A percentile compares a stretch with the other conserved stretches of the same genome.
These are phyloP conservation scores for Gracilaria gracilis DNA, from an alignment of 23 red algal genomes.

Conservation along the genomic window DNA sequence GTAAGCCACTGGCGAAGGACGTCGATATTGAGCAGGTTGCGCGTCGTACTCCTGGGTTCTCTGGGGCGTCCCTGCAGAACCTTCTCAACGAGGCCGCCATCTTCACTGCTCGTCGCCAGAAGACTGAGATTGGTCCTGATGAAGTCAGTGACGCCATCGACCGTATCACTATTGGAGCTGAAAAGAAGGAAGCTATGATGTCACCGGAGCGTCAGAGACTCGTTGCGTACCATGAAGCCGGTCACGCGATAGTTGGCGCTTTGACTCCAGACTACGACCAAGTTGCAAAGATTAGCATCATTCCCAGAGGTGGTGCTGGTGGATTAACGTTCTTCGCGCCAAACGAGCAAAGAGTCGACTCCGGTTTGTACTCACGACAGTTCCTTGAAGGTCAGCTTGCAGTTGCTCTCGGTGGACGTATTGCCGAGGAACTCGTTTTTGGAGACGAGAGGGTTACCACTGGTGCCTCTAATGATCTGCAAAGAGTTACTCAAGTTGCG, in stretches of 20 bases:
- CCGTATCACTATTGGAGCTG: conserved; percentile 92
- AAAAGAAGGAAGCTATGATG: conserved; percentile 96
- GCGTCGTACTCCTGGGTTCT: conserved; percentile 95
- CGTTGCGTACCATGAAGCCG: conserved; percentile 99
- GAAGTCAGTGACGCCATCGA: conserved; percentile 96
- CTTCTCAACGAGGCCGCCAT: conserved; percentile 98
- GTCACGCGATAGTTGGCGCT: conserved; percentile 96
- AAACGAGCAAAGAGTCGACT: conserved; percentile 90
- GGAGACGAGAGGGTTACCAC: conserved; percentile 92
- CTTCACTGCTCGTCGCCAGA: conserved; percentile 91
- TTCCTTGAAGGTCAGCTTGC: conserved; percentile 95
- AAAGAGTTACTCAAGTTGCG: conserved; percentile 92
- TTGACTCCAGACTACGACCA: conserved; percentile 97
- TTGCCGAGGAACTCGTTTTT: conserved; percentile 97
- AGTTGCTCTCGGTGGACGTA: conserved; percentile 96
- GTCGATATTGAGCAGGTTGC: conserved; percentile 96
- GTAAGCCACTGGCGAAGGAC: conserved; percentile 93
- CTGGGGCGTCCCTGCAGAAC: conserved; percentile 93
- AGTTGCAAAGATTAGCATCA: conserved; percentile 96
- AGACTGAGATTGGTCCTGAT: conserved; percentile 90
- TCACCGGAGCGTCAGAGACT: conserved; percentile 86
- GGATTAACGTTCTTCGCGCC: conserved; percentile 99
- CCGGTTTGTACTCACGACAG: conserved; percentile 93
- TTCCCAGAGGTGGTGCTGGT: conserved; percentile 96
- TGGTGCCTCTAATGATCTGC: conserved; percentile 95